Conservation (phyloP, 2,329 filamentous ascomycete genomes). For the Talaromyces sp. region DNA sequence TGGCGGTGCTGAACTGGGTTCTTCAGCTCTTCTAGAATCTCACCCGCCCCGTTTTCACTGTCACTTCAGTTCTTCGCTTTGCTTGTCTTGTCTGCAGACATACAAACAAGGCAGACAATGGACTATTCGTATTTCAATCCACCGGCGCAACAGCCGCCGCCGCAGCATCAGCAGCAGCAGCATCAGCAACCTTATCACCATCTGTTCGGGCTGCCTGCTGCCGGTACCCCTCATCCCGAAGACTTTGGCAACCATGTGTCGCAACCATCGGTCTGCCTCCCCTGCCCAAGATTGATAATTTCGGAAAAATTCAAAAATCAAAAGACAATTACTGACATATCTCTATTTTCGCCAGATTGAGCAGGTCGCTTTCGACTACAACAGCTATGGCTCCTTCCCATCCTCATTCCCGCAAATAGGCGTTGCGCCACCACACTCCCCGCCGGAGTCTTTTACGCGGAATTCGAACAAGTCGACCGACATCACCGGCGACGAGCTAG, state of each 20-base stretch:
- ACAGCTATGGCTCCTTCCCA: slow-evolving; percentile 33
- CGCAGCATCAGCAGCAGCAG: slow-evolving; percentile 40
- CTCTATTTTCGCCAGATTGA: background rate
- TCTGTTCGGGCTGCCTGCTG: slow-evolving; percentile 21
- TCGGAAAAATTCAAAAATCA: background rate
- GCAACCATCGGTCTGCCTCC: slow-evolving; percentile 30
- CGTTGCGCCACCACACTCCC: slow-evolving; percentile 23
- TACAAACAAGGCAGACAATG: slow-evolving; percentile 27
- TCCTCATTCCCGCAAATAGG: slow-evolving; percentile 22
- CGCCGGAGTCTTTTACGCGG: slow-evolving; percentile 31
- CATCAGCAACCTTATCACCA: slow-evolving; percentile 16
- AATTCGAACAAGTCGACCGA: slow-evolving; percentile 23
- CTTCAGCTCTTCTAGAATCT: slow-evolving; percentile 7
- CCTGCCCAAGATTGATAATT: too few relatives aligned
- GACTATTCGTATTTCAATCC: slow-evolving; percentile 45
- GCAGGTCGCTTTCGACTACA: slow-evolving; percentile 27
- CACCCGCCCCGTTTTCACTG: background rate
- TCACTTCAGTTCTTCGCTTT: background rate
- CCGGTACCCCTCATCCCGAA: slow-evolving; percentile 35
- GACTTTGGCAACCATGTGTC: slow-evolving; percentile 40
- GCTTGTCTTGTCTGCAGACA: background rate
- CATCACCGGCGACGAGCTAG: slow-evolving; percentile 14
- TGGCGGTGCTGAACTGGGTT: too few relatives aligned
- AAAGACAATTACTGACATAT: background rate
- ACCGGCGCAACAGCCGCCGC: slow-evolving; percentile 14